Base-by-base conservation (phyloP, 2,329 filamentous ascomycete genomes). In the Apiospora pterosperma region DNA sequence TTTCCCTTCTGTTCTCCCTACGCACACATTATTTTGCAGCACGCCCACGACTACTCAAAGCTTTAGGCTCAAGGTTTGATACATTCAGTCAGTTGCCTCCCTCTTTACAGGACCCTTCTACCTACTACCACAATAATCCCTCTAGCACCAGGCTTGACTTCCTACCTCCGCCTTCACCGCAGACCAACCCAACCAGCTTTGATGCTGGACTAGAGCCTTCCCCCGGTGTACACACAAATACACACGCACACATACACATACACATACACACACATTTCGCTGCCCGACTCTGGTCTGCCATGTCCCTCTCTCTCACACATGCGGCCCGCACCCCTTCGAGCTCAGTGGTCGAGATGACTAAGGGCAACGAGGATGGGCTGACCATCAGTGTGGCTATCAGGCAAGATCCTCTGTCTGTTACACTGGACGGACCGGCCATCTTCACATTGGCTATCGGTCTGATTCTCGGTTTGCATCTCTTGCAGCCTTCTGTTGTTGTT, bases 391-490 rank as follows among this genome's bases (percentile, higher is more conserved):
- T 80, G 71, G 76, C 78, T 60, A 79, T 84, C 66, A 79, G 79
- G 38, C 83, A 86, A 72, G 79, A 82, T 68, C 79, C 84, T 55
- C 77, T 87, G 63, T 82, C 80, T 44, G 72, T 88, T 62, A 87
- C 85, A 0, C 80, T 89, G 16, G 79, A 85, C 63, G 83, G 82
- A 41, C 73, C 78, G 8, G 76, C 80, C 69, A 80, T 87, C 65
- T 79, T 85, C 62, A 71, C 76, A 44, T 71, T 81, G 12, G 76
- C 83, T 5, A 65, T 83, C 34, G 68, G 78, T 23, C 78, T 88
- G 64, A 80, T 87, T 42, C 68, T 83, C 38, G 79, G 81, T 68
- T 82, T 88, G 70, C 83, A 86, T 69, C 80, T 84, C 64, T 69
- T 86, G 55, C 79, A 82, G 36, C 78, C 81, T 5, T 75, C 75